Percentiles rank a stretch among this genome's conserved stretches.
phyloP scores from a whole-genome alignment of 306 rosid genomes.

The Prunus armeniaca region DNA sequence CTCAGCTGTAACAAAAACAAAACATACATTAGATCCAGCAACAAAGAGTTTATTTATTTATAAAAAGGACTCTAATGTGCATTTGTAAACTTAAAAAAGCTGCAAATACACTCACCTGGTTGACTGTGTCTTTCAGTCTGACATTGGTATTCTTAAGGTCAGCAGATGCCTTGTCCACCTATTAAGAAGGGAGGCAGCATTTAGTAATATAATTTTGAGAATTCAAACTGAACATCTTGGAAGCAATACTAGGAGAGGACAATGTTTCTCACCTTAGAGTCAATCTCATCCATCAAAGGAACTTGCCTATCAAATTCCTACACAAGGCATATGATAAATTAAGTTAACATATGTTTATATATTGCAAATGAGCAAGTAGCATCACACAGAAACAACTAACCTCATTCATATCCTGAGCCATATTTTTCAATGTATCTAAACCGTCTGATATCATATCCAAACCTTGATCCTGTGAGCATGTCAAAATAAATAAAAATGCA shows the following conservation, averaged over 20 bases:
- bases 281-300: constrained; percentile 98
- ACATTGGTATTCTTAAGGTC: constrained; percentile 97
- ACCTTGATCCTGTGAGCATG: constrained; percentile 82
- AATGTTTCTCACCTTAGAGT: constrained; percentile 64
- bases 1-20: constrained; percentile 64
- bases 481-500: constrained; percentile 17
- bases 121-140: constrained; percentile 90
- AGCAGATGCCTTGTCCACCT: constrained; percentile 90
- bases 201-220: background rate
- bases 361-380: constrained; percentile 6
- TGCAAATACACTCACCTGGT: constrained; percentile 57
- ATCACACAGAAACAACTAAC: constrained; percentile 38
- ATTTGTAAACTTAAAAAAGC: constrained; percentile 8
- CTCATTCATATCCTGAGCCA: constrained; percentile 99
- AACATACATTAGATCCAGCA: constrained; percentile 32
- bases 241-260: constrained; percentile 4
- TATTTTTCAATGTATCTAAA: constrained; percentile 84
- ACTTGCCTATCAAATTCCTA: constrained; percentile 98
- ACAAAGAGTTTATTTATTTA: background rate
- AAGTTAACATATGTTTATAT: background rate
- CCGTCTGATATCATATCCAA: constrained; percentile 93
- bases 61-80: constrained; percentile 4
- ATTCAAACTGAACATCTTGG: background rate
- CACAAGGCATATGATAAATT: constrained; percentile 22
- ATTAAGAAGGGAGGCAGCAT: constrained; percentile 21